These are phyloP conservation scores for Nicotiana otophora DNA, from an alignment of 257 asterid genomes.

Conservation along the genomic window DNA sequence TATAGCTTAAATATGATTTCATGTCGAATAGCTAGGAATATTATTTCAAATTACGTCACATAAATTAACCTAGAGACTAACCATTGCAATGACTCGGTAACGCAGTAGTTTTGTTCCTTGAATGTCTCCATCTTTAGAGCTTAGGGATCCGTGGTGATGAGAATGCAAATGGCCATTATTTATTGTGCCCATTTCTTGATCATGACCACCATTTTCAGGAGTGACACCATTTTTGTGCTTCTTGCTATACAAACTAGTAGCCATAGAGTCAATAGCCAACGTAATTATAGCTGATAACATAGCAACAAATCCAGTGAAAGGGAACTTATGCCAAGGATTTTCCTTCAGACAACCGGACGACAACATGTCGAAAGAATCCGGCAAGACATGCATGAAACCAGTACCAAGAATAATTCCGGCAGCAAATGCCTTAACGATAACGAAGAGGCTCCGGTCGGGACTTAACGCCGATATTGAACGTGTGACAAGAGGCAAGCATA, in stretches of 20 bases:
- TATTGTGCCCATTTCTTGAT: conserved; percentile 30
- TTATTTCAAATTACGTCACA: neutral
- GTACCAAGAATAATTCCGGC: conserved; percentile 56
- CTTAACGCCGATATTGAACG: conserved; percentile 39
- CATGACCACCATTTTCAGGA: conserved; percentile 6
- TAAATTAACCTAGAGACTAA: conserved; percentile 15
- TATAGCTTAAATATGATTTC: neutral
- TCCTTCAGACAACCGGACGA: conserved; percentile 40
- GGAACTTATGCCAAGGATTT: conserved; percentile 56
- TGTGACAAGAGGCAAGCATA: conserved; percentile 39
- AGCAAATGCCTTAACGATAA: conserved; percentile 49
- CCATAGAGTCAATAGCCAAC: conserved; percentile 51
- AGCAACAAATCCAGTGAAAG: conserved; percentile 51
- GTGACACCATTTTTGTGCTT: conserved; percentile 12
- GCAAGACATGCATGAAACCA: conserved; percentile 63
- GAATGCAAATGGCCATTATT: conserved; percentile 21
- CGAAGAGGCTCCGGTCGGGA: conserved; percentile 40
- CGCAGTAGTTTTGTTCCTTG: conserved; percentile 41
- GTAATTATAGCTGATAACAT: conserved; percentile 57
- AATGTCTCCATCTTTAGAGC: conserved; percentile 1
- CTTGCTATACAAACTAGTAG: conserved; percentile 45
- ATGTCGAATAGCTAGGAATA: neutral
- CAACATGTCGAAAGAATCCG: conserved; percentile 57
- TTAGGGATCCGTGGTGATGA: conserved; percentile 34
- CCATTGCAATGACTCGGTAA: conserved; percentile 57